Evolutionary conservation across 768 basidiomycete genomes (phyloP), one percentile per base, ranked within the genome.

Genomic region (Amanita pallidorosea): DNA sequence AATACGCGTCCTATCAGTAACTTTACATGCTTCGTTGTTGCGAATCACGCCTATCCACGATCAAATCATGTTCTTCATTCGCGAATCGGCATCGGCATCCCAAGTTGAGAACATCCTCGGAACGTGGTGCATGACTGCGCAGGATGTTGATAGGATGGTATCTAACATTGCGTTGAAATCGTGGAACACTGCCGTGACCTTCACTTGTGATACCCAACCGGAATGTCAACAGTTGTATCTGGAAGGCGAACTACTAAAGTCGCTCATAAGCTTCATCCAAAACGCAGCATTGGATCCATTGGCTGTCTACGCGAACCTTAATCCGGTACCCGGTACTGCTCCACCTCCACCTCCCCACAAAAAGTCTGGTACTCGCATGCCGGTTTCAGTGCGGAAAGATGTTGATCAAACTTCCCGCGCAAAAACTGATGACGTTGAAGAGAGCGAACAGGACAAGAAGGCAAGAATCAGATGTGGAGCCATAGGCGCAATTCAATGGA

Each of bases 71-170:
- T 66, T 69, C 42, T 76, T 79, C 56, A 60, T 81, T 13, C 66
- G 65, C 22, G 76, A 82, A 36, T 63, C 69, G 2, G 75, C 72
- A 0, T 67, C 75, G 7, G 54, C 67, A 31, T 69, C 73, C 36
- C 76, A 83, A 51, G 56, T 76, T 11, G 77, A 85, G 53, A 70
- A 67, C 43, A 64, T 88, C 33, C 61, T 87, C 1, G 88, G 87
- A 2, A 75, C 81, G 7, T 92, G 90, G 88, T 78, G 70, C 55
- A 71, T 89, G 56, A 71, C 80, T 11, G 72, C 79, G 13, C 76
- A 85, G 60, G 91, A 94, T 55, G 61, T 80, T 27, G 91, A 92
- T 58, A 74, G 81, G 20, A 67, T 68, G 1, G 82, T 90, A 7
- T 66, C 79, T 2, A 55, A 60, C 1, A 59, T 65, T 15, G 81